phyloP scores from a whole-genome alignment of 352 stramenopile genomes.

The Phytopythium aichiense region DNA sequence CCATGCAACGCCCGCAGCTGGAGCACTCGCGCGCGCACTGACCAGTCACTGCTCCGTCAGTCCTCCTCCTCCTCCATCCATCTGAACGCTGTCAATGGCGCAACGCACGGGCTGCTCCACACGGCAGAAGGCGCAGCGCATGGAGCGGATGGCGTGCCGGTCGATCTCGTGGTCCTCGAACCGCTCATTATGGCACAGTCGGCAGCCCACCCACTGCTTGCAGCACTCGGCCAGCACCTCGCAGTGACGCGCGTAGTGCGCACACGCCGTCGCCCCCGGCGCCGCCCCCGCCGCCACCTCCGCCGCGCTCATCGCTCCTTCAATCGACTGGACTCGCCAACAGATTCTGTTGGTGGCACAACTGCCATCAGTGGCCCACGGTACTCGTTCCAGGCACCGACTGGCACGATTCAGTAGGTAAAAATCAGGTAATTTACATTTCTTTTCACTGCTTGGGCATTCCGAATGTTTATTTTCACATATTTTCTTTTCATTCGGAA shows the following conservation, averaged over 20 bases:
- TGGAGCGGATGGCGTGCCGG: constrained; percentile 63
- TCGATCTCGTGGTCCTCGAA: constrained; percentile 68
- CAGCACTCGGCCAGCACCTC: constrained; percentile 74
- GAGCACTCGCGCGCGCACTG: constrained; percentile 54
- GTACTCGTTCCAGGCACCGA: too few species aligned
- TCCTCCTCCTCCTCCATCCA: not conserved
- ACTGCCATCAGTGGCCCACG: too few species aligned
- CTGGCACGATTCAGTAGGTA: too few species aligned
- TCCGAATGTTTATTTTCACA: too few species aligned
- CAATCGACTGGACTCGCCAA: too few species aligned
- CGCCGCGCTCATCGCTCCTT: too few species aligned
- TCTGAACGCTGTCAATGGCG: too few species aligned
- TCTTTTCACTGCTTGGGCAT: too few species aligned
- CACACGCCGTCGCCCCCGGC: constrained; percentile 21
- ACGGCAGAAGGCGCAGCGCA: constrained; percentile 62
- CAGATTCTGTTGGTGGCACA: too few species aligned
- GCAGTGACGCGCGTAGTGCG: constrained; percentile 62
- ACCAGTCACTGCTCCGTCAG: not conserved
- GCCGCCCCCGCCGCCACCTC: not conserved
- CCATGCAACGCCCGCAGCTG: constrained; percentile 44
- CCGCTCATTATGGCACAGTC: constrained; percentile 63
- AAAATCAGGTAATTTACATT: too few species aligned
- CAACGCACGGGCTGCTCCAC: constrained; percentile 54
- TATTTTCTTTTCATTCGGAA: too few species aligned
- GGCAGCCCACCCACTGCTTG: constrained; percentile 64